These are phyloP conservation scores for Termitomyces sp. DNA, from an alignment of 768 basidiomycete genomes.

Conservation along the genomic window DNA sequence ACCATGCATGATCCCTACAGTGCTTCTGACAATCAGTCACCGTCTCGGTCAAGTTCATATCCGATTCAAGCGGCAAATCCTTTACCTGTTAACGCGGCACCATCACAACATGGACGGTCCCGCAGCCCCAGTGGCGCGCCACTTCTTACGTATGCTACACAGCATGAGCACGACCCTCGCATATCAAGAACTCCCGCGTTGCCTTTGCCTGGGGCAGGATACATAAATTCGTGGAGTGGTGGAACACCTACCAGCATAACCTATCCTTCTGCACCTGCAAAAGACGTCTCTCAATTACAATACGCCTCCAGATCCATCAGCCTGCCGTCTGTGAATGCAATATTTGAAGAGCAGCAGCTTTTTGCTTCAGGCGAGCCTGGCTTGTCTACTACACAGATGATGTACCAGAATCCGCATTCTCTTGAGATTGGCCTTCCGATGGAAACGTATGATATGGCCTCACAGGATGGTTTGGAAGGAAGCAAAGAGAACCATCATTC, in stretches of 20 bases:
- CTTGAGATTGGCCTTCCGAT: not conserved
- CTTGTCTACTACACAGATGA: not conserved
- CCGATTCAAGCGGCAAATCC: not conserved
- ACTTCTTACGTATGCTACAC: not conserved
- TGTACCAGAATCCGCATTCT: not conserved
- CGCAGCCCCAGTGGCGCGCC: not conserved
- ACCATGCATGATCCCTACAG: constrained; percentile 37
- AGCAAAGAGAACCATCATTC: constrained; percentile 18
- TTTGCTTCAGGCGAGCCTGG: not conserved
- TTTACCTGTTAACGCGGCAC: not conserved
- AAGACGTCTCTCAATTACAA: not conserved
- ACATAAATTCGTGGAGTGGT: not conserved
- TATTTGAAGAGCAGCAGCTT: constrained; percentile 8
- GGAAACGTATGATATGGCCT: constrained; percentile 12
- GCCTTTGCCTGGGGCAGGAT: not conserved
- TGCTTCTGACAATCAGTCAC: not conserved
- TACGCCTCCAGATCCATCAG: constrained; percentile 2
- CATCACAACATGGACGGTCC: not conserved
- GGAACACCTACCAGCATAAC: not conserved
- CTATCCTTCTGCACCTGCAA: not conserved
- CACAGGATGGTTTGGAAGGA: constrained; percentile 12
- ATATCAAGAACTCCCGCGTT: not conserved
- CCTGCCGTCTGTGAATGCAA: constrained; percentile 7
- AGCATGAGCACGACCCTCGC: not conserved
- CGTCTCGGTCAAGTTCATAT: not conserved